phyloP scores from a whole-genome alignment of 768 basidiomycete genomes.

The Mycena rebaudengoi region DNA sequence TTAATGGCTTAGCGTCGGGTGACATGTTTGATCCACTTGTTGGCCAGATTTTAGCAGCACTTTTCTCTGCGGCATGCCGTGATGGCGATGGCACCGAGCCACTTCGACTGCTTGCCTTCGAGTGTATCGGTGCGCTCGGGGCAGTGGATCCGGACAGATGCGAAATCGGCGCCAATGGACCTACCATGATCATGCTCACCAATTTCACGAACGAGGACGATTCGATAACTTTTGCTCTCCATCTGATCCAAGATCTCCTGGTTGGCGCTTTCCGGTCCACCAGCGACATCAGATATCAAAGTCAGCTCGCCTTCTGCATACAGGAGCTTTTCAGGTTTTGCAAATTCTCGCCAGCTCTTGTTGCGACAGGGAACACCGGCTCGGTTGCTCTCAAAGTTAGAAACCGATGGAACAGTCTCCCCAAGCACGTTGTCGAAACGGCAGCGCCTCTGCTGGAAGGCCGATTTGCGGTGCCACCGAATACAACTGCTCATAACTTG shows the following conservation, averaged over 20 bases:
- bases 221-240: constrained; percentile 79
- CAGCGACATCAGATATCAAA: constrained; percentile 93
- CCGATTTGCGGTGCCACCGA: constrained; percentile 63
- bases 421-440: constrained; percentile 86
- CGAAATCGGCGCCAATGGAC: constrained; percentile 66
- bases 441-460: constrained; percentile 84
- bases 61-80: constrained; percentile 76
- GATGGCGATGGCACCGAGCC: constrained; percentile 81
- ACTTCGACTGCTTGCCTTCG: constrained; percentile 77
- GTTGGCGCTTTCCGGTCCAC: constrained; percentile 93
- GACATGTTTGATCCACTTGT: constrained; percentile 86
- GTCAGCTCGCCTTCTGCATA: constrained; percentile 87
- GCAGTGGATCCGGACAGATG: constrained; percentile 96
- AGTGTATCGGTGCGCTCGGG: constrained; percentile 91
- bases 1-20: constrained; percentile 76
- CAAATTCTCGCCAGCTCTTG: constrained; percentile 81
- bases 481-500: constrained; percentile 43
- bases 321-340: constrained; percentile 92
- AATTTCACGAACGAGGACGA: constrained; percentile 87
- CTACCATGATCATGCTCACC: constrained; percentile 74
- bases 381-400: constrained; percentile 72
- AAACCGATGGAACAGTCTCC: constrained; percentile 80
- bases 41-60: constrained; percentile 68
- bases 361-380: constrained; percentile 57
- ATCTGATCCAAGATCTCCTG: constrained; percentile 86